These are phyloP conservation scores for Naganishia randhawae DNA, from an alignment of 768 basidiomycete genomes.

Conservation along the genomic window DNA sequence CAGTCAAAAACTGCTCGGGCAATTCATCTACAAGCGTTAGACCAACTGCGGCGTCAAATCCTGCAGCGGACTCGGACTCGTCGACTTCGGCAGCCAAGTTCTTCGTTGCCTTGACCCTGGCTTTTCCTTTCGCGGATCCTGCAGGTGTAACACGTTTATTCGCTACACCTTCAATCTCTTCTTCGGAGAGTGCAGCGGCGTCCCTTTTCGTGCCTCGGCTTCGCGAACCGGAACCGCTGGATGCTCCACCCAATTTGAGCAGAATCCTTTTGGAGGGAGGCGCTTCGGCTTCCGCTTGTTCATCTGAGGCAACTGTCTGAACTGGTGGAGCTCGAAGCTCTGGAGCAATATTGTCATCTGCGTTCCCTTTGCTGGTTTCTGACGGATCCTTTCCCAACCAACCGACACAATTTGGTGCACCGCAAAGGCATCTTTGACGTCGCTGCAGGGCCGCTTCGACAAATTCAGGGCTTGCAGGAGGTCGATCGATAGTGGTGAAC, in stretches of 20 bases:
- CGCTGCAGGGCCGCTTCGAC: constrained; percentile 36
- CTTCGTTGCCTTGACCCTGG: background rate
- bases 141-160: background rate
- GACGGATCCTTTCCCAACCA: constrained; percentile 39
- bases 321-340: background rate
- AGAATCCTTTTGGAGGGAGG: constrained; percentile 8
- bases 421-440: constrained; percentile 49
- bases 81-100: background rate
- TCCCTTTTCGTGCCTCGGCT: constrained; percentile 3
- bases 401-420: constrained; percentile 46
- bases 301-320: background rate
- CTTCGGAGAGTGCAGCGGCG: background rate
- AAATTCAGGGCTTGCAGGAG: constrained; percentile 22
- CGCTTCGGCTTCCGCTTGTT: background rate
- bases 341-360: constrained; percentile 15
- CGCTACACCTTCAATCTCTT: background rate
- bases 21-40: background rate
- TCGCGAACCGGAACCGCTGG: background rate
- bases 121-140: constrained; percentile 8
- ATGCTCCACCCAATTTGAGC: background rate
- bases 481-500: constrained; percentile 34
- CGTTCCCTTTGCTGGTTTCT: background rate
- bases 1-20: constrained; percentile 11
- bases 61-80: background rate
- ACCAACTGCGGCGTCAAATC: background rate